Conservation (phyloP, 805 yeast genomes). For the Ogataea paraovalis region DNA sequence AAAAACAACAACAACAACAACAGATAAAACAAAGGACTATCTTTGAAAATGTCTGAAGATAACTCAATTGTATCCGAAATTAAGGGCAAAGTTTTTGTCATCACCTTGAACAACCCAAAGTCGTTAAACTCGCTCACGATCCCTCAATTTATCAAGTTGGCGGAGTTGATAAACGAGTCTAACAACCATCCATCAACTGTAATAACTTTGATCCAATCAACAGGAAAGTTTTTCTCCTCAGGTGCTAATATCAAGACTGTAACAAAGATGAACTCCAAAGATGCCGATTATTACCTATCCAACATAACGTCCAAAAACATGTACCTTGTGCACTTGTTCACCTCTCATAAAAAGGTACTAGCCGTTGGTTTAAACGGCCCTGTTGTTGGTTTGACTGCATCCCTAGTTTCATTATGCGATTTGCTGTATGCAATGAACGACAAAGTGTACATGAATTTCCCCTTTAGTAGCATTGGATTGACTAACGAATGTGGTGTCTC, state of each 20-base stretch:
- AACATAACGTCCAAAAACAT: conserved; percentile 57
- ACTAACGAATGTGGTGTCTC: conserved; percentile 80
- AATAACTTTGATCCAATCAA: conserved; percentile 62
- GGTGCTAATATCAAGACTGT: conserved; percentile 66
- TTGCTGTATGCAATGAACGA: conserved; percentile 64
- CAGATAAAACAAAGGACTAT: no score
- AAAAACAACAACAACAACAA: no score
- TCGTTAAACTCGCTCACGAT: conserved; percentile 64
- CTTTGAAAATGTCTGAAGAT: background rate
- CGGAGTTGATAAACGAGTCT: conserved; percentile 56
- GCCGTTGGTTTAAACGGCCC: conserved; percentile 83
- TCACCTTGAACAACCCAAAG: conserved; percentile 60
- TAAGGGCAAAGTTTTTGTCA: conserved; percentile 36
- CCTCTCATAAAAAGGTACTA: conserved; percentile 66
- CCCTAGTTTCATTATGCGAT: conserved; percentile 72
- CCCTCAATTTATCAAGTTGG: conserved; percentile 58
- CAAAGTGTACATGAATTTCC: conserved; percentile 57
- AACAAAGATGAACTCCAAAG: conserved; percentile 25
- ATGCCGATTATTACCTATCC: conserved; percentile 23
- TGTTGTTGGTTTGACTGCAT: conserved; percentile 73
- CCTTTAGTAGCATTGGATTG: conserved; percentile 79
- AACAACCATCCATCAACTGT: conserved; percentile 56
- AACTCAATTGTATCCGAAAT: conserved; percentile 12
- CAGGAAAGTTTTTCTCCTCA: conserved; percentile 76
- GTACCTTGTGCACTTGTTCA: conserved; percentile 61